These are phyloP conservation scores for Penicillium vulpinum DNA, from an alignment of 2,329 filamentous ascomycete genomes.

Conservation along the genomic window DNA sequence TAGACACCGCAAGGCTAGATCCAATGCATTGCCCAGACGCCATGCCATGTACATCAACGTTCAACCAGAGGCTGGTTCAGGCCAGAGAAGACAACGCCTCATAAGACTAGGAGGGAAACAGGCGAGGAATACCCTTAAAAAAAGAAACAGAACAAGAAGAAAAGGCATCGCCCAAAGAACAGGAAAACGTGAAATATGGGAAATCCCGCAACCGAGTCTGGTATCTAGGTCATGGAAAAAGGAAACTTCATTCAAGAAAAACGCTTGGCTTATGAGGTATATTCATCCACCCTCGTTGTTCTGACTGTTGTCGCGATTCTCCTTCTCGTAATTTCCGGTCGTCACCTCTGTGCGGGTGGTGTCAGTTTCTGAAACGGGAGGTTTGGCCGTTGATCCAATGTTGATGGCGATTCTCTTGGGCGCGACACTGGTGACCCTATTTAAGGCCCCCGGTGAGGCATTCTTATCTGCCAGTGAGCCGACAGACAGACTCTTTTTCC, in stretches of 20 bases:
- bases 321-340: conserved; percentile 30
- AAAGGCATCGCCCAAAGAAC: conserved; percentile 16
- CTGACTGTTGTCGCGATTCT: conserved; percentile 31
- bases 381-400: conserved; percentile 32
- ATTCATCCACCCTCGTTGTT: conserved; percentile 23
- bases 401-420: conserved; percentile 46
- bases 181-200: conserved; percentile 10
- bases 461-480: conserved; percentile 32
- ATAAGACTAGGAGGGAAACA: conserved; percentile 15
- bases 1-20: conserved; percentile 12
- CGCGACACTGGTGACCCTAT: conserved; percentile 19
- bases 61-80: conserved; percentile 8
- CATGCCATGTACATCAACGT: conserved; percentile 26
- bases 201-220: conserved; percentile 16
- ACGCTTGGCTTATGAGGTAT: conserved; percentile 9
- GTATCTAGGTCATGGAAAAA: conserved; percentile 19
- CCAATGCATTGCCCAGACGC: conserved; percentile 29
- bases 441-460: conserved; percentile 15
- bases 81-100: conserved; percentile 7
- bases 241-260: conserved; percentile 11
- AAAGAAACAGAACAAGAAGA: conserved; percentile 6
- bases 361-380: conserved; percentile 19
- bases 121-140: conserved; percentile 5
- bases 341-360: conserved; percentile 16
- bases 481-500: conserved; percentile 34